Evolutionary conservation across 129 eudicot genomes (phyloP), one percentile per base, ranked within the genome.

Genomic region (Flaveria linearis): DNA sequence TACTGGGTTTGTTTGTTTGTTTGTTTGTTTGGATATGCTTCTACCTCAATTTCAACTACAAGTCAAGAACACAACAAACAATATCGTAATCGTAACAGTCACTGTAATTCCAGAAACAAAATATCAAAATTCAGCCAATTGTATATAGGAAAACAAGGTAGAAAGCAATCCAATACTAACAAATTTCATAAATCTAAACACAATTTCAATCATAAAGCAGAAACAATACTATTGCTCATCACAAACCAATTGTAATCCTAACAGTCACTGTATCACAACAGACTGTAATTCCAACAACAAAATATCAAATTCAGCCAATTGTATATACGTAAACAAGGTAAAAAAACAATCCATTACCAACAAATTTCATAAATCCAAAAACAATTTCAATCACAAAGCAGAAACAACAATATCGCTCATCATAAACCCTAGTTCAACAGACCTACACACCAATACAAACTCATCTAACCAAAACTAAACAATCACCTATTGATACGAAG

Each of bases 391-490:
- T 49, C 50, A 45, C 50, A 45, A 45, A 45, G 50, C 50, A 45
- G 13, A 45, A 45, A 45, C 50, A 45, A 45, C 50, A 45, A 45
- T 11, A 45, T 11, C 13, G 13, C 50, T 8, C 50, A 45, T 45
- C 80, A 13, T 11, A 69, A 77, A 68, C 55, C 68, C 57, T 57
- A 63, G 69, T 52, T 73, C 43, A 83, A 83, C 82, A 82, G 85
- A 81, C 81, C 85, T 65, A 84, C 76, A 84, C 78, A 82, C 49
- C 61, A 75, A 78, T 57, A 78, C 26, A 15, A 80, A 74, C 41
- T 36, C 41, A 36, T 36, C 41, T 5, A 77, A 18, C 18, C 79
- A 60, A 70, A 12, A 63, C 69, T 45, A 36, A 70, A 13, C 26
- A 58, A 22, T 6, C 5, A 22, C 9, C 20, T 75, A 61, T 67